Conservation (phyloP, 495 filamentous ascomycete genomes). For the Lophium mytilinum region DNA sequence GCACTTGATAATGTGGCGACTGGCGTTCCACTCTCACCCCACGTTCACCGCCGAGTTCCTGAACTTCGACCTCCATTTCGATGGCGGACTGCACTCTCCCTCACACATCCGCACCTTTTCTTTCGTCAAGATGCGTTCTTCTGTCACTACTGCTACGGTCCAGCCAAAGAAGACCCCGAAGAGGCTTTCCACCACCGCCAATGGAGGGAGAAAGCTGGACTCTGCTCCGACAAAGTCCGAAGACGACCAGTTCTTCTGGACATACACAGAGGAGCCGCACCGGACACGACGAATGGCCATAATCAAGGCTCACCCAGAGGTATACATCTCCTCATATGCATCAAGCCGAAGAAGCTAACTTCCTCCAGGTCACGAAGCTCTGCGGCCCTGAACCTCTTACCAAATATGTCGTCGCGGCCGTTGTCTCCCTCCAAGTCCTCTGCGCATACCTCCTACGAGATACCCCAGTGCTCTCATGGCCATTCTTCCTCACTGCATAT, state of each 20-base stretch:
- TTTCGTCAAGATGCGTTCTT: conserved; percentile 19
- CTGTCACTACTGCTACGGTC: conserved; percentile 23
- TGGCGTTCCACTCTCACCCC: too few relatives aligned
- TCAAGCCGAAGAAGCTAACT: neutral
- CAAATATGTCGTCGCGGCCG: conserved; percentile 80
- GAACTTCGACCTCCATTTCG: too few relatives aligned
- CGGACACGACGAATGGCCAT: conserved; percentile 82
- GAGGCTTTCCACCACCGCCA: neutral
- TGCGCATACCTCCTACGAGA: conserved; percentile 74
- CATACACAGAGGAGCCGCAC: conserved; percentile 97
- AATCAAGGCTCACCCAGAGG: conserved; percentile 98
- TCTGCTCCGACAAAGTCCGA: conserved; percentile 1
- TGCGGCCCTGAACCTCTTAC: conserved; percentile 95
- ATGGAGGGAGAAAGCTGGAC: neutral
- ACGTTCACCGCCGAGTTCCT: too few relatives aligned
- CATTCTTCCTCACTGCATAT: conserved; percentile 81
- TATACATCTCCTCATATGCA: conserved; percentile 31
- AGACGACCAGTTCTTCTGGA: conserved; percentile 72
- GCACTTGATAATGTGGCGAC: too few relatives aligned
- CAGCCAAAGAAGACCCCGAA: conserved; percentile 9
- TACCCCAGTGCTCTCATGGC: conserved; percentile 71
- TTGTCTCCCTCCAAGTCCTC: conserved; percentile 73
- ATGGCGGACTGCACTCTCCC: too few relatives aligned
- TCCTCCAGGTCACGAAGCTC: conserved; percentile 78
- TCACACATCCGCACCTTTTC: neutral